A percentile compares a stretch with the other conserved stretches of the same genome.
phyloP scores from a whole-genome alignment of 345 rosid genomes.

The Brassica cretica region DNA sequence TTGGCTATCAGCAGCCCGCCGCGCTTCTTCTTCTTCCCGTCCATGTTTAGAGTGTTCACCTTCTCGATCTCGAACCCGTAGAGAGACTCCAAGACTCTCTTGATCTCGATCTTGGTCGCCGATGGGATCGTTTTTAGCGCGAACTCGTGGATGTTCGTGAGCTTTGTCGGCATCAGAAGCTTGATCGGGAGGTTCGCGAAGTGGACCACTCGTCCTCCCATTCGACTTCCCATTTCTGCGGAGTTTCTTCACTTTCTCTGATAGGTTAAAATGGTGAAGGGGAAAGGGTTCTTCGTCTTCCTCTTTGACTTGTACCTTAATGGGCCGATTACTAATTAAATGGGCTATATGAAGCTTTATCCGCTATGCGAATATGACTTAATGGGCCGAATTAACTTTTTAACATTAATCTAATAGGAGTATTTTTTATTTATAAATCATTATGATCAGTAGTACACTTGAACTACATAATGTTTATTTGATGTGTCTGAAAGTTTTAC shows the following conservation, averaged over 20 bases:
- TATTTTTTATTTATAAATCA: too few relatives aligned
- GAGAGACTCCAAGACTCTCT: conserved; percentile 88
- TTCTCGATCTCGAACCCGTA: conserved; percentile 84
- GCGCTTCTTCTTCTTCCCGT: conserved; percentile 84
- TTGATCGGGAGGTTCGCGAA: conserved; percentile 82
- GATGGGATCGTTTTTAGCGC: conserved; percentile 81
- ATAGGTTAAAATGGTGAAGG: not conserved
- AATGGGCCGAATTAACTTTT: not conserved
- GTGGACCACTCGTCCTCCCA: conserved; percentile 74
- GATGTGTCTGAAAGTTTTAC: not conserved
- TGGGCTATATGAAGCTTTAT: conserved; percentile 22
- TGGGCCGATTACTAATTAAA: conserved; percentile 7
- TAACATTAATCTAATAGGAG: too few relatives aligned
- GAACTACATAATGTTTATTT: too few relatives aligned
- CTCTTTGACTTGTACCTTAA: not conserved
- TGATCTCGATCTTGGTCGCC: conserved; percentile 90
- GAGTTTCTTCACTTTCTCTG: not conserved
- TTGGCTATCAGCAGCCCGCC: conserved; percentile 71
- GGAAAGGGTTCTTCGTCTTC: not conserved
- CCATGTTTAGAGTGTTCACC: conserved; percentile 88
- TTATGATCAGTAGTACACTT: too few relatives aligned
- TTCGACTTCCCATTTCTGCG: conserved; percentile 56
- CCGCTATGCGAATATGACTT: not conserved
- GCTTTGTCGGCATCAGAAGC: conserved; percentile 66
- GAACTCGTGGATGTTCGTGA: conserved; percentile 64